These are phyloP conservation scores for Termitomyces sp. DNA, from an alignment of 768 basidiomycete species.

Conservation along the genomic window DNA sequence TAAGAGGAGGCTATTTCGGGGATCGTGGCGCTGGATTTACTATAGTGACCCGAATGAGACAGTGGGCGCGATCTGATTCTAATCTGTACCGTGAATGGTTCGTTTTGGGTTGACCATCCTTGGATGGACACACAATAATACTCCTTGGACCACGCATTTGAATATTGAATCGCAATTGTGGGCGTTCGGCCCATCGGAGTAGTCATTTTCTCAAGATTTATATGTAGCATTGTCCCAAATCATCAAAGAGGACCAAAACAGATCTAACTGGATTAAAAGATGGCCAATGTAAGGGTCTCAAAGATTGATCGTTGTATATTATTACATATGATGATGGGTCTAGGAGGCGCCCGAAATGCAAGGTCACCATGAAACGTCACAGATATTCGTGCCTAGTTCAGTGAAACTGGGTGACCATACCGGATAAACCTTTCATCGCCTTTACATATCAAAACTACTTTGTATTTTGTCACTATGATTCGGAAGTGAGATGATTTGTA, in stretches of 20 bases:
- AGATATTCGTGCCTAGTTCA: not conserved
- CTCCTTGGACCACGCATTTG: not conserved
- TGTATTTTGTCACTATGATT: not conserved
- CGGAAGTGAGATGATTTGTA: constrained; percentile 5
- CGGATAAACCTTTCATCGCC: constrained; percentile 1
- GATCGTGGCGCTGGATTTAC: not conserved
- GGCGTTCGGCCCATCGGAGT: constrained; percentile 2
- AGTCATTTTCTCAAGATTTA: constrained; percentile 1
- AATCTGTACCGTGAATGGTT: constrained; percentile 2
- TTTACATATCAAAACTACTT: constrained; percentile 3
- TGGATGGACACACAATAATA: not conserved
- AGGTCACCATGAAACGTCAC: constrained; percentile 1
- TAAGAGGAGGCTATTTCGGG: not conserved
- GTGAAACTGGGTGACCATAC: not conserved
- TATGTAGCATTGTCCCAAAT: not conserved
- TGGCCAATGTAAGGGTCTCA: not conserved
- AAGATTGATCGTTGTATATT: not conserved
- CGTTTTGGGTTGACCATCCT: not conserved
- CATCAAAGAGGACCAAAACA: not conserved
- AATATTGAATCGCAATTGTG: constrained; percentile 1
- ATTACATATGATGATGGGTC: too few relatives aligned
- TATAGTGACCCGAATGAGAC: not conserved
- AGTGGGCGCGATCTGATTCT: constrained; percentile 6
- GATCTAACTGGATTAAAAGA: not conserved
- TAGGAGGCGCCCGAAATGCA: not conserved